Conservation (phyloP, 495 filamentous ascomycete species). For the Talaromyces proteolyticus region DNA sequence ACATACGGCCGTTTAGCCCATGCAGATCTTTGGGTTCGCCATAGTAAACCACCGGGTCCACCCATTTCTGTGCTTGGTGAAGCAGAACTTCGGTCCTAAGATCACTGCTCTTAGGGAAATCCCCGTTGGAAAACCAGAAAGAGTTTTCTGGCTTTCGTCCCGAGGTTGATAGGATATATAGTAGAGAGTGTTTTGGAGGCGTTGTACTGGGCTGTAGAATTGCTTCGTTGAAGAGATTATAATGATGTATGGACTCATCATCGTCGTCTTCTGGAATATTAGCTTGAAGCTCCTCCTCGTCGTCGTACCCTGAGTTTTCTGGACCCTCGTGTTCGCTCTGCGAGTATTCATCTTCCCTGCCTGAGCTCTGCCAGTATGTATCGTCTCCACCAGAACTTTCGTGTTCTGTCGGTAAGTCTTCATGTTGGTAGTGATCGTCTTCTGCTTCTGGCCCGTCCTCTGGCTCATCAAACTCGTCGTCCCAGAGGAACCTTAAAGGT, state of each 20-base stretch:
- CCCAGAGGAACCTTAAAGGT: too few species aligned
- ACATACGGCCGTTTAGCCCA: too few species aligned
- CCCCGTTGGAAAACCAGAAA: constrained; percentile 10
- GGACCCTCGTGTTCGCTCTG: too few species aligned
- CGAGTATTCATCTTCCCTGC: too few species aligned
- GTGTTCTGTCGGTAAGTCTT: too few species aligned
- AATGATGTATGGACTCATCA: constrained; percentile 21
- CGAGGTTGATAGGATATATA: constrained; percentile 10
- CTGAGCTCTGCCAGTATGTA: too few species aligned
- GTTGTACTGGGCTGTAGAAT: constrained; percentile 18
- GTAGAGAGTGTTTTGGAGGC: constrained; percentile 23
- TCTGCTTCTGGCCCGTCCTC: too few species aligned
- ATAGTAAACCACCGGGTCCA: background rate
- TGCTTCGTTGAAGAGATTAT: constrained; percentile 21
- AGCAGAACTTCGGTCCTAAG: background rate
- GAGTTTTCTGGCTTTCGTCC: background rate
- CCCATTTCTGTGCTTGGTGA: background rate
- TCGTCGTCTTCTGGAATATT: background rate
- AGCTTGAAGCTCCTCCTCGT: background rate
- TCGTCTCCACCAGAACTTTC: too few species aligned
- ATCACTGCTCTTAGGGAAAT: too few species aligned
- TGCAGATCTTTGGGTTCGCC: background rate
- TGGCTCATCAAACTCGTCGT: too few species aligned
- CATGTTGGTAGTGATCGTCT: too few species aligned
- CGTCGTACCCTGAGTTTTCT: too few species aligned